phyloP scores from a whole-genome alignment of 805 yeast species.

The Yamadazyma endophytica region DNA sequence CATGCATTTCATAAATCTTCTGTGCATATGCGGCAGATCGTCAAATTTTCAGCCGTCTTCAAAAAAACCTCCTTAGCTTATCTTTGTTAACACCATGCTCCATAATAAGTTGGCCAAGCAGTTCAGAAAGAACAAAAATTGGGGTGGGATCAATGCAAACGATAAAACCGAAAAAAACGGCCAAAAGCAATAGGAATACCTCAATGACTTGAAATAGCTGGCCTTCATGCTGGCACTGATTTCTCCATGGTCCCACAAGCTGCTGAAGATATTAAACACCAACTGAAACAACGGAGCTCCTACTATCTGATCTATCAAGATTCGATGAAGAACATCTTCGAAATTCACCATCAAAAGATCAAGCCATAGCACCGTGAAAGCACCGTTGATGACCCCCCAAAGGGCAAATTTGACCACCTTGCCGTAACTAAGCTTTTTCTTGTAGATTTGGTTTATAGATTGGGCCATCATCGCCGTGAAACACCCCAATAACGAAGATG shows the following conservation, averaged over 20 bases:
- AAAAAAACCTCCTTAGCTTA: constrained; percentile 15
- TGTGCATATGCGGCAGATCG: no score
- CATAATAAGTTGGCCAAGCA: constrained; percentile 55
- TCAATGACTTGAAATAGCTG: constrained; percentile 44
- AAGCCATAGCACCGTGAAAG: constrained; percentile 53
- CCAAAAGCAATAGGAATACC: constrained; percentile 55
- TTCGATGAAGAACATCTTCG: constrained; percentile 33
- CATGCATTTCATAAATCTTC: no score
- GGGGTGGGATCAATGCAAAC: constrained; percentile 45
- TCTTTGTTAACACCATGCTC: constrained; percentile 46
- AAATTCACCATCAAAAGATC: constrained; percentile 37
- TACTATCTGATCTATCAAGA: constrained; percentile 49
- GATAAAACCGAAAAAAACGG: constrained; percentile 51
- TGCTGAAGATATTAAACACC: constrained; percentile 43
- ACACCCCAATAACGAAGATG: constrained; percentile 36
- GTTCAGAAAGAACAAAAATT: constrained; percentile 54
- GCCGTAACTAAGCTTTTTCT: constrained; percentile 26
- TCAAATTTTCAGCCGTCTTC: no score
- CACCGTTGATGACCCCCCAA: constrained; percentile 63
- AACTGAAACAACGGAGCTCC: constrained; percentile 57
- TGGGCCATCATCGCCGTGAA: constrained; percentile 41
- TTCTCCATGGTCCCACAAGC: constrained; percentile 54
- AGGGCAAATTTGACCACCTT: constrained; percentile 43
- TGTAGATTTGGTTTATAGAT: constrained; percentile 32
- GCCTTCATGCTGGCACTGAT: constrained; percentile 26